Percentiles rank a stretch among this genome's conserved stretches.
Conservation (phyloP, 2,329 filamentous ascomycete genomes). For the Orbilia ellipsospora region DNA sequence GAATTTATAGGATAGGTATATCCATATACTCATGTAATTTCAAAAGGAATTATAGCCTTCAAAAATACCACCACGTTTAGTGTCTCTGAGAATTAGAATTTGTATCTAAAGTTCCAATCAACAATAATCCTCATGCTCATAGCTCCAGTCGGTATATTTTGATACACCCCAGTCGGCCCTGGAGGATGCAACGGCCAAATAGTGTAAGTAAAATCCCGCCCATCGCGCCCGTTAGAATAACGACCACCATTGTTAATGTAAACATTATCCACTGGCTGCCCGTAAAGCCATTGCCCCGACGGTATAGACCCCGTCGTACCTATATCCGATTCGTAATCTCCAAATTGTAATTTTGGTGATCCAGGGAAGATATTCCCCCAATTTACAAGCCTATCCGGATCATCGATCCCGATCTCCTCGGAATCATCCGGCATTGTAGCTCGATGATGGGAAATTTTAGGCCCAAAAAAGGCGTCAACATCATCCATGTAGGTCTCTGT, state of each 20-base stretch:
- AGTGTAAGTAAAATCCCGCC: constrained; percentile 17
- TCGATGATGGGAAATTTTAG: neutral
- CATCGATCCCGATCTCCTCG: neutral
- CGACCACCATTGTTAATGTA: constrained; percentile 24
- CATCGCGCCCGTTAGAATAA: neutral
- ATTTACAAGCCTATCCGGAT: constrained; percentile 9
- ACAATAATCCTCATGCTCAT: constrained; percentile 23
- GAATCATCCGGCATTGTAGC: constrained; percentile 1
- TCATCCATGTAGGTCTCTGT: neutral
- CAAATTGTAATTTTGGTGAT: neutral
- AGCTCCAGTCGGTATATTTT: neutral
- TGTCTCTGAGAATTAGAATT: neutral
- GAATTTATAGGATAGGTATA: too few relatives aligned
- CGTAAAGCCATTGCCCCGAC: neutral
- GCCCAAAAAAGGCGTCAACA: constrained; percentile 8
- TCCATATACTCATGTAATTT: too few relatives aligned
- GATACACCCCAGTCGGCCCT: neutral
- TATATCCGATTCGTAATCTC: constrained; percentile 7
- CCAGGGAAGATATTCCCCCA: constrained; percentile 9
- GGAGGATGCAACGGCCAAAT: neutral
- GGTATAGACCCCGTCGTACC: constrained; percentile 6
- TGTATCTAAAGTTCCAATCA: constrained; percentile 23
- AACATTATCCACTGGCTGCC: constrained; percentile 7
- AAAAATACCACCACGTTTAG: too few relatives aligned
- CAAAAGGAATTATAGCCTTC: too few relatives aligned